Conservation (phyloP, 495 filamentous ascomycete genomes). For the Elaphomyces granulatus region DNA sequence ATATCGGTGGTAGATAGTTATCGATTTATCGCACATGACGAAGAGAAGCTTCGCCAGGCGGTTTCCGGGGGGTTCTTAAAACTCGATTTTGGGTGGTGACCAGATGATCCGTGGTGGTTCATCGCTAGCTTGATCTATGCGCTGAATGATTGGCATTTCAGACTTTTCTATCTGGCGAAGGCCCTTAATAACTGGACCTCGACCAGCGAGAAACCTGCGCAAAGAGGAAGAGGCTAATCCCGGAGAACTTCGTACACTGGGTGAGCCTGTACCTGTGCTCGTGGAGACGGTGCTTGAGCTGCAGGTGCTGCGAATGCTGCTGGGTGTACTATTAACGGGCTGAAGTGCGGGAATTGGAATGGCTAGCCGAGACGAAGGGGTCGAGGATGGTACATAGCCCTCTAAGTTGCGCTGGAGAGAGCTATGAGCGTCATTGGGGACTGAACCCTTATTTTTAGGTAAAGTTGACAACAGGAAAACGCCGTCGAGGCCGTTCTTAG, state of each 20-base stretch:
- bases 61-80: too few relatives aligned
- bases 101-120: constrained; percentile 29
- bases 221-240: constrained; percentile 29
- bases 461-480: constrained; percentile 3
- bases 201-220: constrained; percentile 23
- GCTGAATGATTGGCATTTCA: constrained; percentile 14
- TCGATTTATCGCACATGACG: too few relatives aligned
- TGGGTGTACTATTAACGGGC: constrained; percentile 17
- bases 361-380: constrained; percentile 18
- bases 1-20: too few relatives aligned
- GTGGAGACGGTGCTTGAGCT: constrained; percentile 31
- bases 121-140: constrained; percentile 13
- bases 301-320: constrained; percentile 28
- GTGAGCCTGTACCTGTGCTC: constrained; percentile 16
- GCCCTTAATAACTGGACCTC: constrained; percentile 16
- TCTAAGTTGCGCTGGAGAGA: neutral
- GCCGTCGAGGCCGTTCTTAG: too few relatives aligned
- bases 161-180: constrained; percentile 18
- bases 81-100: constrained; percentile 28
- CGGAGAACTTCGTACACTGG: constrained; percentile 27
- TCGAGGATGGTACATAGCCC: constrained; percentile 14
- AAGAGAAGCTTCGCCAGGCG: too few relatives aligned
- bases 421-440: neutral
- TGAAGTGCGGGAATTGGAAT: constrained; percentile 26
- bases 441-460: neutral